A percentile compares a stretch with the other conserved stretches of the same genome.
phyloP scores from a whole-genome alignment of 306 rosid genomes.

The Corylus avellana region DNA sequence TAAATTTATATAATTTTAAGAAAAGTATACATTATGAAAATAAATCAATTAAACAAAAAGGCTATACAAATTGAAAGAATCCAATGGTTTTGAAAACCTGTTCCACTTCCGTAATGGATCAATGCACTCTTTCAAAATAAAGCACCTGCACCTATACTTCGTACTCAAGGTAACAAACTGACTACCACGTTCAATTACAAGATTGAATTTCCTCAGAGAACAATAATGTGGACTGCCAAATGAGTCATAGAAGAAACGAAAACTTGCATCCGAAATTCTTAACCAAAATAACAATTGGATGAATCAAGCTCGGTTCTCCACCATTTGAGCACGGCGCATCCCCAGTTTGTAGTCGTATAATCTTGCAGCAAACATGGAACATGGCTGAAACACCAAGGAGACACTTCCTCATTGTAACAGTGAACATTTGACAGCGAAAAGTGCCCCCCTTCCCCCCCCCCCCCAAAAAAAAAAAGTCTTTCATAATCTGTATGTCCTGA shows the following conservation, averaged over 20 bases:
- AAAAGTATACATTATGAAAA: not conserved
- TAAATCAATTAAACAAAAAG: not conserved
- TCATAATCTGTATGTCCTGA: not conserved
- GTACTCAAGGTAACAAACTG: not conserved
- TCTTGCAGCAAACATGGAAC: not conserved
- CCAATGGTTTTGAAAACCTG: conserved; percentile 2
- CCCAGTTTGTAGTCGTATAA: not conserved
- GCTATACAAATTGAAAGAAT: conserved; percentile 9
- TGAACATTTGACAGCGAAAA: not conserved
- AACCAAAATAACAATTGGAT: not conserved
- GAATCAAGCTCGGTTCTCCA: not conserved
- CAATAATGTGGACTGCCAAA: not conserved
- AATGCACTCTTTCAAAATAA: not conserved
- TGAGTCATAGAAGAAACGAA: not conserved
- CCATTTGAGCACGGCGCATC: not conserved
- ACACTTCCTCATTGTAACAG: not conserved
- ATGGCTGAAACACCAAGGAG: not conserved
- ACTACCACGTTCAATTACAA: not conserved
- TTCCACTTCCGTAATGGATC: not conserved
- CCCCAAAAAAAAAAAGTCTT: not conserved
- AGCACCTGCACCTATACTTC: not conserved
- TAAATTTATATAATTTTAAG: not conserved
- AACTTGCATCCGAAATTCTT: not conserved
- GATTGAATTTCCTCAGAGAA: conserved; percentile 4
- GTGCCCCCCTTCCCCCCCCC: not conserved